Base-by-base conservation (phyloP, 495 filamentous ascomycete genomes). In the Alectoria sarmentosa region DNA sequence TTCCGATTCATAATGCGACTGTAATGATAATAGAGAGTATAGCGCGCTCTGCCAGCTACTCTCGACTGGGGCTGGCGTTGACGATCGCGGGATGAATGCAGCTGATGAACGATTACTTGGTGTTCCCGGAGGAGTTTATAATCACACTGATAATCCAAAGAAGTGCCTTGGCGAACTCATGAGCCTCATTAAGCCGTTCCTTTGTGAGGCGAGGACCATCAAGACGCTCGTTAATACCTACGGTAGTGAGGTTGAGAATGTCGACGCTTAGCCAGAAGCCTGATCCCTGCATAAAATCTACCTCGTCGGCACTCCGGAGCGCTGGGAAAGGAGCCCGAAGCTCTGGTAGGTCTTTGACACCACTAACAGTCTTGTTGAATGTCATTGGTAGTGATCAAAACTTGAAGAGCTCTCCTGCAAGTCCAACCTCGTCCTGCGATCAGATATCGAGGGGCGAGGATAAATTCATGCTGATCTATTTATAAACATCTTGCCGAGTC, bases 401-500 rank as follows among this genome's bases (percentile, higher is more conserved):
- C 17, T 26, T 23, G 15, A 2, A 23, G 19, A 23, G 9, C 46
- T 23, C 10, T 49, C 46, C 46, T 4, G 13, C 28, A 55, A 55
- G 0, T 55, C 34, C 17, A 19, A 34, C 1, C 2, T 55, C 15
- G 30, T 32, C 28, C 21, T 34, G 26, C 17, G 28, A 30, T 11
- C 30, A 34, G 49, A 34, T 32, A 34, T 55, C 8, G 6, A 55
- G 15, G 14, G 17, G 48, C 54, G 26, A 58, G 19, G 21, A 58
- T 48, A 17, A 46, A 23, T 58, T 42, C 30, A 58, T 36, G 52
- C 38, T 37, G 44, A 44, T 54, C 62, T 64, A 64, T 64, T 44
- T 57, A 64, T 64, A 58, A 64, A 58, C 52, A 46, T 64, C 62
- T 54, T 39, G 62, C 62, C n/a, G 42, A 49, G 59, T 55, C 30